Base-by-base conservation (phyloP, 1,284 basidiomycete genomes). In the Sporisorium graminicola region DNA sequence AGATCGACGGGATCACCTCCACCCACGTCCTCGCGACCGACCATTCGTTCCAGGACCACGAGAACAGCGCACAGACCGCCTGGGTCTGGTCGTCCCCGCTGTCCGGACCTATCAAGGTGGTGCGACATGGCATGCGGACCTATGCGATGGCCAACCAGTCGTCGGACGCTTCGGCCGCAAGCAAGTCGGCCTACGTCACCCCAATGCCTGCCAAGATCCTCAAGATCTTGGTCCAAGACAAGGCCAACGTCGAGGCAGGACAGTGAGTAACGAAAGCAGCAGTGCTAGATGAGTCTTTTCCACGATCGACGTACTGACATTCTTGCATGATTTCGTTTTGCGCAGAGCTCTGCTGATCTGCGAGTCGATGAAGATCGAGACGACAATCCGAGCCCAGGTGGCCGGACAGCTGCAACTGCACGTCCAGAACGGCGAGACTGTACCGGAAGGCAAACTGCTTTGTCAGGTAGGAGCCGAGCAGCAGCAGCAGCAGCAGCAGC, bases 331-430 rank as follows among this genome's bases (percentile, higher is more conserved):
- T 18, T 33, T 6, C 8, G 18, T 51, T 18, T 20, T 12, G 8
- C n/a, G 13, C 31, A 51, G 50, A 51, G 50, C 50, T 31, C 22
- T 51, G 50, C 50, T 51, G 29, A 51, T 51, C 7, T 51, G 50
- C 31, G 50, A 51, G 50, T 51, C 50, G n/a, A 51, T 51, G 50
- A 51, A 51, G 31, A 51, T 51, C 29, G 50, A 51, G 14, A 51
- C 50, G 5, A 51, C 50, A 12, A 51, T 51, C 31, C 50, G 50
- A 51, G 50, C 50, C 18, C 50, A 51, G 50, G 50, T 51, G 8
- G 50, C 50, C 22, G 50, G 50, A n/a, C 33, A 35, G 50, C 50
- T 51, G 27, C 50, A 51, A 6, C 50, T 51, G 50, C 50, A 51
- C 20, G 50, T 51, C 18, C 50, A 51, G 50, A 35, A 51, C 31